Percentiles rank a stretch among this genome's conserved stretches.
phyloP scores from a whole-genome alignment of 2,329 filamentous ascomycete genomes.

The Fonsecaea pugnacius region DNA sequence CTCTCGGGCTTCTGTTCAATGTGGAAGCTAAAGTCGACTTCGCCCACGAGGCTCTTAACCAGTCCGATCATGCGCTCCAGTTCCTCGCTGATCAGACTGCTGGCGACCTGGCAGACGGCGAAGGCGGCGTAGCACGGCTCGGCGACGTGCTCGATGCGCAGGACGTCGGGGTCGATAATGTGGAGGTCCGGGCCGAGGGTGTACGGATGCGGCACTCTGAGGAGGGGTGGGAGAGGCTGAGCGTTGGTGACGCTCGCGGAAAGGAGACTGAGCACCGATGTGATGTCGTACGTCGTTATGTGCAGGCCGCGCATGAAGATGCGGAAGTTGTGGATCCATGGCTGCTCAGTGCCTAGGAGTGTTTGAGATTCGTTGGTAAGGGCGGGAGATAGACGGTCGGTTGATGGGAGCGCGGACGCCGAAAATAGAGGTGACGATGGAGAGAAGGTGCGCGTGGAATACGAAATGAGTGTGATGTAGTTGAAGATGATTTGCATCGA shows the following conservation, averaged over 20 bases:
- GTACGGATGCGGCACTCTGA: background rate
- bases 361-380: background rate
- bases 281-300: constrained; percentile 4
- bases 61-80: background rate
- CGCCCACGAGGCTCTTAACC: constrained; percentile 1
- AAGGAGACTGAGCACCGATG: constrained; percentile 5
- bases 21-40: constrained; percentile 3
- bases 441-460: background rate
- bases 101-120: background rate
- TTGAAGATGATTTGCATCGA: background rate
- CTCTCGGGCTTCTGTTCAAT: background rate
- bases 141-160: background rate
- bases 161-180: background rate
- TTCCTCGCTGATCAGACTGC: constrained; percentile 1
- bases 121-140: background rate
- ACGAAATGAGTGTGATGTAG: background rate
- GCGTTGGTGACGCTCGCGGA: constrained; percentile 9
- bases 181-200: background rate
- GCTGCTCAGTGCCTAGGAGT: background rate
- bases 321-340: background rate
- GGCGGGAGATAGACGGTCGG: background rate
- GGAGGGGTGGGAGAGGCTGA: constrained; percentile 3
- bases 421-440: background rate
- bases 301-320: background rate
- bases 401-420: background rate